Conservation (phyloP, 2,329 filamentous ascomycete species). For the Paracoccidioides brasiliensis region DNA sequence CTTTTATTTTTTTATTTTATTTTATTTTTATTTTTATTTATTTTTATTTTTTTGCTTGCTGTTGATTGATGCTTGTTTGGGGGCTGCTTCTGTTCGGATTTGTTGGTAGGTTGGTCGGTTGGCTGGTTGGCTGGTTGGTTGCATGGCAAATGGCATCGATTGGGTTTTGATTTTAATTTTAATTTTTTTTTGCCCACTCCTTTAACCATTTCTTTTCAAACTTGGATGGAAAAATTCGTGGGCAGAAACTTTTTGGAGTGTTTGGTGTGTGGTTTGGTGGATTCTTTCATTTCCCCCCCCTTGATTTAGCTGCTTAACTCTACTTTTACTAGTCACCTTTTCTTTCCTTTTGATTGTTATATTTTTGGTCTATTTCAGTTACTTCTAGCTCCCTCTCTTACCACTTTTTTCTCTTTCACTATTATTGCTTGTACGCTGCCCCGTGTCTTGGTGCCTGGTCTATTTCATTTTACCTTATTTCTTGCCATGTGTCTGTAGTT, state of each 20-base stretch:
- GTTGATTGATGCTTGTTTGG: background rate
- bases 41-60: no score
- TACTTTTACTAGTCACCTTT: conserved; percentile 13
- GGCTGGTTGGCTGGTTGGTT: background rate
- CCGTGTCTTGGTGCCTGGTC: no score
- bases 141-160: conserved; percentile 1
- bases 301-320: conserved; percentile 10
- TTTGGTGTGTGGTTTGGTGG: conserved; percentile 2
- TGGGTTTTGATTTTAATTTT: background rate
- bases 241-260: background rate
- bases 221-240: background rate
- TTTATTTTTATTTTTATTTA: background rate
- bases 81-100: background rate
- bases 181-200: background rate
- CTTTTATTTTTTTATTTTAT: background rate
- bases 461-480: no score
- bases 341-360: conserved; percentile 12
- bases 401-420: background rate
- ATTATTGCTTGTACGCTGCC: background rate
- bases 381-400: conserved; percentile 6
- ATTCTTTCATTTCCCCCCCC: conserved; percentile 18
- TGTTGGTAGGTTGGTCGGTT: background rate
- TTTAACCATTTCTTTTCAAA: conserved; percentile 1
- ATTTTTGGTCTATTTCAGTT: conserved; percentile 14
- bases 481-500: no score